phyloP scores from a whole-genome alignment of 1,284 basidiomycete species.

The Filobasidium uniguttulatum region DNA sequence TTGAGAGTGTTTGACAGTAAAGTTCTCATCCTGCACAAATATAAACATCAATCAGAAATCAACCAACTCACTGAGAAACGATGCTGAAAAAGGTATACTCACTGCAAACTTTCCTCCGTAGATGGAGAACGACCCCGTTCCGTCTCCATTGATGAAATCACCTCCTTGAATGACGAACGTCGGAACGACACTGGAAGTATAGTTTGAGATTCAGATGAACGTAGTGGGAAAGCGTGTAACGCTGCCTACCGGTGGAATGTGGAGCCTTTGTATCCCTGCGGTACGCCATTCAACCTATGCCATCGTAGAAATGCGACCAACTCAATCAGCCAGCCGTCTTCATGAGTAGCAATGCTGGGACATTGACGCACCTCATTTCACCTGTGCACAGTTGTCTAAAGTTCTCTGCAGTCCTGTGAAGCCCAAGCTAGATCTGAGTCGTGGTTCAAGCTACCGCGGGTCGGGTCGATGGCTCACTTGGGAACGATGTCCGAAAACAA shows the following conservation, averaged over 20 bases:
- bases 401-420: conserved; percentile 77
- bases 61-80: not conserved
- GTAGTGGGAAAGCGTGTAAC: not conserved
- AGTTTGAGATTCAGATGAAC: too few species aligned
- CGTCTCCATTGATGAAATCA: conserved; percentile 79
- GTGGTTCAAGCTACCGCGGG: too few species aligned
- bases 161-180: conserved; percentile 76
- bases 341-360: not conserved
- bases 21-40: conserved; percentile 67
- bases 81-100: conserved; percentile 20
- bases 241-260: conserved; percentile 71
- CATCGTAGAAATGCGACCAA: conserved; percentile 6
- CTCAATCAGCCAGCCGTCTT: not conserved
- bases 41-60: not conserved
- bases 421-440: not conserved
- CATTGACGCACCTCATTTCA: conserved; percentile 57
- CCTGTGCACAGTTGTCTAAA: conserved; percentile 95
- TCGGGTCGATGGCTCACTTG: conserved; percentile 55
- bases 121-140: conserved; percentile 86
- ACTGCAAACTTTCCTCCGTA: conserved; percentile 87
- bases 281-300: conserved; percentile 61
- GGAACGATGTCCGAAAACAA: conserved; percentile 82
- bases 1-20: conserved; percentile 71
- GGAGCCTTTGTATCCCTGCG: conserved; percentile 76
- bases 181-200: conserved; percentile 11